Evolutionary conservation across 2,329 filamentous ascomycete genomes (phyloP).

Genomic region (Clonostachys rosea): DNA sequence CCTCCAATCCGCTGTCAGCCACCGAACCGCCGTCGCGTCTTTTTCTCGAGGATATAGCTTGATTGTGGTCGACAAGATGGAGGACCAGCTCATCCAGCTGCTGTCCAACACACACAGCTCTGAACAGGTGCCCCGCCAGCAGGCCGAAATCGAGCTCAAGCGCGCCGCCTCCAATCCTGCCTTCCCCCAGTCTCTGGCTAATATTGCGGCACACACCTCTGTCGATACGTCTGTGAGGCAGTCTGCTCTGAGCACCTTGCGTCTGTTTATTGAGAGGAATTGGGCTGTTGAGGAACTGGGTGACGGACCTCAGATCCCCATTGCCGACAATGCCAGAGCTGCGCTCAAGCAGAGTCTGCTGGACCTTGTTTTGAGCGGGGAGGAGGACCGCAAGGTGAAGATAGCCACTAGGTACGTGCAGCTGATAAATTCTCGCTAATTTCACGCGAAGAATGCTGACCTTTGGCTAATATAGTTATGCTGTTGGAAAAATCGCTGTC

Average conservation of each 20-base stretch:
- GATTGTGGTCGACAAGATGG: slow-evolving; percentile 50
- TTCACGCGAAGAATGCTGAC: no score
- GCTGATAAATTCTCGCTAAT: neutral
- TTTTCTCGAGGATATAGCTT: neutral
- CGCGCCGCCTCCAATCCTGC: slow-evolving; percentile 63
- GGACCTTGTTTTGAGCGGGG: slow-evolving; percentile 68
- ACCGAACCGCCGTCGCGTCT: neutral
- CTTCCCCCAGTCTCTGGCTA: slow-evolving; percentile 75
- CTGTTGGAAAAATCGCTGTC: slow-evolving; percentile 90
- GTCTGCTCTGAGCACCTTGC: slow-evolving; percentile 73
- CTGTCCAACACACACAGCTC: slow-evolving; percentile 81
- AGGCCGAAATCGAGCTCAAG: slow-evolving; percentile 80
- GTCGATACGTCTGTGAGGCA: slow-evolving; percentile 75
- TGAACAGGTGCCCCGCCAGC: slow-evolving; percentile 71
- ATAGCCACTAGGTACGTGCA: slow-evolving; percentile 68
- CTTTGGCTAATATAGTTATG: slow-evolving; percentile 38
- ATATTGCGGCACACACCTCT: slow-evolving; percentile 73
- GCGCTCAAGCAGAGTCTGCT: slow-evolving; percentile 71
- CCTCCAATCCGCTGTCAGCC: neutral
- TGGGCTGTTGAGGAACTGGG: slow-evolving; percentile 78
- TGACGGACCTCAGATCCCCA: slow-evolving; percentile 54
- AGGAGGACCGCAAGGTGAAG: slow-evolving; percentile 82
- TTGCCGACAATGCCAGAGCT: slow-evolving; percentile 69
- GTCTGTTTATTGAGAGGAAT: slow-evolving; percentile 77
- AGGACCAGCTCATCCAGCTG: slow-evolving; percentile 86